These are phyloP conservation scores for Trypanosoma avium DNA, from an alignment of 208 protist species.

Conservation along the genomic window DNA sequence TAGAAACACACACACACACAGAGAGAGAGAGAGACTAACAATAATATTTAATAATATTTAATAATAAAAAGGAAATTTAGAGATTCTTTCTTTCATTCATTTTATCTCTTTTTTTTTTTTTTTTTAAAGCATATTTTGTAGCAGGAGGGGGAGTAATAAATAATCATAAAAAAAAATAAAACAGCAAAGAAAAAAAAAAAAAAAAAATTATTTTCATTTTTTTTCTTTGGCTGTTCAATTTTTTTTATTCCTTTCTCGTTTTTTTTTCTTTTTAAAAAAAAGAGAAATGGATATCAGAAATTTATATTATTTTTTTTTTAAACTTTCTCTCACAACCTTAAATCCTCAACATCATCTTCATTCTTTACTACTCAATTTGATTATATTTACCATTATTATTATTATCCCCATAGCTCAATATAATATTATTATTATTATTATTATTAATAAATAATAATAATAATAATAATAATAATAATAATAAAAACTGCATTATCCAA, in stretches of 20 bases:
- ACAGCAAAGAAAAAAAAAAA: constrained; percentile 7
- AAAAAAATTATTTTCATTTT: neutral
- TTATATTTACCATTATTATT: too few relatives aligned
- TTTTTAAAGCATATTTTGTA: too few relatives aligned
- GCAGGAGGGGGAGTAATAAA: too few relatives aligned
- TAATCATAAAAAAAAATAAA: neutral
- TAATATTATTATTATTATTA: too few relatives aligned
- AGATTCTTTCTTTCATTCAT: neutral
- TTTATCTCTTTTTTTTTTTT: neutral
- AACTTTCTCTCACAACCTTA: neutral
- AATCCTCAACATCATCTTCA: too few relatives aligned
- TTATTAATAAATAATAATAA: neutral
- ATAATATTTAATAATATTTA: too few relatives aligned
- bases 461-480: neutral
- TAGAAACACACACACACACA: too few relatives aligned
- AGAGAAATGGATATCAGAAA: neutral
- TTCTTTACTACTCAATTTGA: neutral
- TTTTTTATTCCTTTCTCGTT: neutral
- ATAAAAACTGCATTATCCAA: too few relatives aligned
- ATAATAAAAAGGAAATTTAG: too few relatives aligned
- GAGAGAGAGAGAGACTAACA: too few relatives aligned
- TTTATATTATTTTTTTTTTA: neutral
- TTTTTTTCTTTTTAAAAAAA: neutral
- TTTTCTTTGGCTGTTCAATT: neutral
- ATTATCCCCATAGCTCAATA: too few relatives aligned